phyloP scores from a whole-genome alignment of 2,329 filamentous ascomycete species.

The Ilyonectria sp. region DNA sequence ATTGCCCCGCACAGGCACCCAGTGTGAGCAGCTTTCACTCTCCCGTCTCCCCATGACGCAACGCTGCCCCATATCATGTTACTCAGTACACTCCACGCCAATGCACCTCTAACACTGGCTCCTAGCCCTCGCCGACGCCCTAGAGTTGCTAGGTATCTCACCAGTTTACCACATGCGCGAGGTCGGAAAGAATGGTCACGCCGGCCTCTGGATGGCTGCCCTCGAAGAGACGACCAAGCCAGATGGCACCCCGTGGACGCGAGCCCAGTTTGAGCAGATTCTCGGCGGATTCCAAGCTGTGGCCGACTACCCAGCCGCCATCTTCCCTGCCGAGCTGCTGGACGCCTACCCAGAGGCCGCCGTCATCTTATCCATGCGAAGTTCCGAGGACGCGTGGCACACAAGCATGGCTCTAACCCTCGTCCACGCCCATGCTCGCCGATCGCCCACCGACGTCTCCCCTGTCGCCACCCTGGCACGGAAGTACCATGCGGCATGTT shows the following conservation, averaged over 20 bases:
- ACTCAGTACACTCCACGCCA: not conserved
- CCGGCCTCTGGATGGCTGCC: slow-evolving; percentile 6
- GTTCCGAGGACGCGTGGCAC: slow-evolving; percentile 16
- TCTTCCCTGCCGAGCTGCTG: slow-evolving; percentile 3
- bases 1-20: slow-evolving; percentile 4
- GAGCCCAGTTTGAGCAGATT: not conserved
- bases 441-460: not conserved
- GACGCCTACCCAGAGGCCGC: slow-evolving; percentile 9
- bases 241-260: not conserved
- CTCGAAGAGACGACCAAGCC: not conserved
- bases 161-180: slow-evolving; percentile 9
- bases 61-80: not conserved
- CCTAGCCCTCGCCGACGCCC: slow-evolving; percentile 8
- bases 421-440: slow-evolving; percentile 7
- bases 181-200: not conserved
- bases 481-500: not conserved
- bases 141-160: slow-evolving; percentile 11
- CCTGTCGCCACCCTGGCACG: slow-evolving; percentile 3
- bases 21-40: slow-evolving; percentile 8
- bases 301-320: not conserved
- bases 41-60: not conserved
- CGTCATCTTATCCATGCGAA: slow-evolving; percentile 8
- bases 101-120: not conserved
- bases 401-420: slow-evolving; percentile 1
- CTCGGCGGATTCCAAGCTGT: not conserved